Evolutionary conservation across 1,284 basidiomycete species (phyloP).

Genomic region (Phellopilus nigrolimitatus): DNA sequence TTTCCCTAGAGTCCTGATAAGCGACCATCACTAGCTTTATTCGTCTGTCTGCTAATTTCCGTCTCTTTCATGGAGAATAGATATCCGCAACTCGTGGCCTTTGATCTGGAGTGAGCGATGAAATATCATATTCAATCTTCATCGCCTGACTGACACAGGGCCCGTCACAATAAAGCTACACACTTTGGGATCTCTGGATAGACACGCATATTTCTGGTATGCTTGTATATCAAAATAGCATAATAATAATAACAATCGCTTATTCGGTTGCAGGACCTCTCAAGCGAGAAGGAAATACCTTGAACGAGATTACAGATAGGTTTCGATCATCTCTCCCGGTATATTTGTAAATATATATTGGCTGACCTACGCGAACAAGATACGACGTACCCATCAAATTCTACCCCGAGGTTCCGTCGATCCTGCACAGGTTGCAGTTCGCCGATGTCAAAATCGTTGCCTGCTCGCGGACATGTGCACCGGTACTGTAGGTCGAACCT

Average conservation of each 20-base stretch:
- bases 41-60: no score
- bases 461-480: slow-evolving; percentile 71
- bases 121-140: not conserved
- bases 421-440: slow-evolving; percentile 58
- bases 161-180: slow-evolving; percentile 50
- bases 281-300: slow-evolving; percentile 45
- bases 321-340: slow-evolving; percentile 26
- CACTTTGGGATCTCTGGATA: slow-evolving; percentile 82
- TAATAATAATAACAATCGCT: no score
- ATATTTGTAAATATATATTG: slow-evolving; percentile 8
- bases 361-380: slow-evolving; percentile 34
- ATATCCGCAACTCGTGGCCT: slow-evolving; percentile 67
- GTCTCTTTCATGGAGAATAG: slow-evolving; percentile 14
- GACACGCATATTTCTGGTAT: slow-evolving; percentile 61
- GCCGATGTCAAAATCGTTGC: slow-evolving; percentile 62
- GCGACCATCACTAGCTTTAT: no score
- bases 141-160: not conserved
- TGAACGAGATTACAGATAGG: slow-evolving; percentile 63
- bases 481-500: slow-evolving; percentile 54
- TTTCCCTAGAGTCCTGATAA: no score
- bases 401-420: slow-evolving; percentile 73
- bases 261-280: slow-evolving; percentile 50
- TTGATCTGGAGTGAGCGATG: slow-evolving; percentile 75
- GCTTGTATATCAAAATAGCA: slow-evolving; percentile 18
- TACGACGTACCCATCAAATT: slow-evolving; percentile 57